Conservation (phyloP, 73 alveolate genomes). For the Blepharisma stoltei region DNA sequence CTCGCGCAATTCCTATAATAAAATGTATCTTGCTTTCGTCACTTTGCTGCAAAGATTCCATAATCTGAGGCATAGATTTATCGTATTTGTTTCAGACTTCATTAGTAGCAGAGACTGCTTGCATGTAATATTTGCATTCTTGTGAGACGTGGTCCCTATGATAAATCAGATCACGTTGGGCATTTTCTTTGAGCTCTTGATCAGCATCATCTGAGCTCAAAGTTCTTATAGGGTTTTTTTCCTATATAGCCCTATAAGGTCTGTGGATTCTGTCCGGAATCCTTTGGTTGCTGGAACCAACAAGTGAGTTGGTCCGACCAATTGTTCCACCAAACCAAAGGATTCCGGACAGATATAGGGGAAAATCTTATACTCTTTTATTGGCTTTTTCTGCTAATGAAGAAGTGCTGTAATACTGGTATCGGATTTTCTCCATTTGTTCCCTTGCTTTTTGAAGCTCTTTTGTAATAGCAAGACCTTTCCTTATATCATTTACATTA, state of each 20-base stretch:
- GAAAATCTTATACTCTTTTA: not conserved
- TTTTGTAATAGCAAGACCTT: not conserved
- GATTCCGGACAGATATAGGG: no score
- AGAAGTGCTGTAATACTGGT: not conserved
- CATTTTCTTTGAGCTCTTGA: not conserved
- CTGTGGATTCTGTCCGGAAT: not conserved
- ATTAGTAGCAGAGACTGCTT: no score
- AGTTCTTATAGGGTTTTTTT: not conserved
- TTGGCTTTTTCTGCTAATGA: conserved; percentile 8
- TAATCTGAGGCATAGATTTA: conserved; percentile 7
- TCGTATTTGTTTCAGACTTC: not conserved
- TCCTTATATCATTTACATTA: not conserved
- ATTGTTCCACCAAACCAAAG: no score
- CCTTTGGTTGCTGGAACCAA: no score
- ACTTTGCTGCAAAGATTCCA: conserved; percentile 21
- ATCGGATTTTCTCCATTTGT: not conserved
- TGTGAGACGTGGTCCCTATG: not conserved
- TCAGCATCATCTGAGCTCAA: not conserved
- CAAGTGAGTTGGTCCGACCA: no score
- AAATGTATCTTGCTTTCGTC: conserved; percentile 19
- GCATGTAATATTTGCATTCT: not conserved
- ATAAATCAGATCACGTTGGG: not conserved
- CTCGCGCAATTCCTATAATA: no score
- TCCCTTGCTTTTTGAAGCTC: conserved; percentile 1
- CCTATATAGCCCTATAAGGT: not conserved